A percentile compares a stretch with the other conserved stretches of the same genome.
Conservation (phyloP, 148 eudicot species). For the Mesembryanthemum crystallinum region DNA sequence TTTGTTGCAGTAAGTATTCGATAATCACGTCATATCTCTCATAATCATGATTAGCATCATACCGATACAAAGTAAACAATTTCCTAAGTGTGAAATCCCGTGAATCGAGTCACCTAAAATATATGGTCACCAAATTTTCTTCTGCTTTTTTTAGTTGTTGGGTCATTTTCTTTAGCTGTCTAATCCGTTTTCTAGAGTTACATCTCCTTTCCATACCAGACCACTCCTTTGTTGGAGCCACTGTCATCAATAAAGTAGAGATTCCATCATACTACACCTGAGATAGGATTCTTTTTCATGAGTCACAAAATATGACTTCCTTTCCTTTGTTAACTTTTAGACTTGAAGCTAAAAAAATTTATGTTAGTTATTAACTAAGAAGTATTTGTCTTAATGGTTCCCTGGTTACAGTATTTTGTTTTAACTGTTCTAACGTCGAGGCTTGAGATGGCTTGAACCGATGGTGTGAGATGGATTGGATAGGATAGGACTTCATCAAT, state of each 20-base stretch:
- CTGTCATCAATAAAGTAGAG: not conserved
- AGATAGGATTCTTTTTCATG: not conserved
- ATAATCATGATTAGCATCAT: not conserved
- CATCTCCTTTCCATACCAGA: not conserved
- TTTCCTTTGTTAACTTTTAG: no score
- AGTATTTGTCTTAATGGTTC: no score
- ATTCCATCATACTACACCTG: not conserved
- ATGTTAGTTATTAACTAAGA: no score
- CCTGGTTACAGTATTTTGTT: no score
- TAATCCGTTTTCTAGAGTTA: not conserved
- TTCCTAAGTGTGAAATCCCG: not conserved
- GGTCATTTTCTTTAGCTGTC: conserved; percentile 15
- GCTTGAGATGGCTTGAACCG: no score
- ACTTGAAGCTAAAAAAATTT: no score
- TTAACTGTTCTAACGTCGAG: no score
- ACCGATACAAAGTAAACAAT: not conserved
- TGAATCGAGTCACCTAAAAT: not conserved
- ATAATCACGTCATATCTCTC: not conserved
- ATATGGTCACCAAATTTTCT: conserved; percentile 5
- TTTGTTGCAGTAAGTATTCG: conserved; percentile 61
- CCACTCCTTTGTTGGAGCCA: not conserved
- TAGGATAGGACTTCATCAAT: no score
- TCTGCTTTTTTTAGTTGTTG: not conserved
- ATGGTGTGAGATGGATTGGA: no score
- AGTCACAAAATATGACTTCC: no score